Percentiles rank a stretch among this genome's conserved stretches.
These are phyloP conservation scores for Termitomyces sp. DNA, from an alignment of 1,284 basidiomycete genomes.

Conservation along the genomic window DNA sequence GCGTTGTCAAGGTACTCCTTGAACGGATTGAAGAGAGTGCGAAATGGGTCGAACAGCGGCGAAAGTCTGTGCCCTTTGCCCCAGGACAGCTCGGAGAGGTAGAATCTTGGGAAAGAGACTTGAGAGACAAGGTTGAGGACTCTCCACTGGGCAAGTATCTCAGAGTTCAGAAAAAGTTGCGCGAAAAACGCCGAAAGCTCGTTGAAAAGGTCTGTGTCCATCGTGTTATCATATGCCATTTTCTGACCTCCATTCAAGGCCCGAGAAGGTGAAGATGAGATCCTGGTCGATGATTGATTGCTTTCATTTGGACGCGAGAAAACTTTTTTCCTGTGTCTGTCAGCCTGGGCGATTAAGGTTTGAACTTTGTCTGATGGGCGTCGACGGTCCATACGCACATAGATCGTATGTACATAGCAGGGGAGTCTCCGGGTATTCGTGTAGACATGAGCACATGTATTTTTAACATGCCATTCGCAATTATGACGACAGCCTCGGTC, in stretches of 20 bases:
- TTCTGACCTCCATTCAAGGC: slow-evolving; percentile 41
- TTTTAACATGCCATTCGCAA: neutral
- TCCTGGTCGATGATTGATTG: slow-evolving; percentile 44
- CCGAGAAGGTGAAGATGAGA: slow-evolving; percentile 61
- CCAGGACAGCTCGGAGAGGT: slow-evolving; percentile 70
- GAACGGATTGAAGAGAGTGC: slow-evolving; percentile 83
- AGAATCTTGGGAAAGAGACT: slow-evolving; percentile 62
- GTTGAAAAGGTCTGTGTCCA: slow-evolving; percentile 62
- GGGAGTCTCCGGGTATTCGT: neutral
- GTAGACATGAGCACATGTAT: neutral
- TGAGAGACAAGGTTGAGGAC: slow-evolving; percentile 61
- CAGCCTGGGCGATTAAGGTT: neutral
- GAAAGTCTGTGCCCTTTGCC: slow-evolving; percentile 67
- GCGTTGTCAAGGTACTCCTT: slow-evolving; percentile 65
- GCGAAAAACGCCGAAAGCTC: slow-evolving; percentile 70
- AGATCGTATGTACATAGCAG: neutral
- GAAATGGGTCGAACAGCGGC: slow-evolving; percentile 69
- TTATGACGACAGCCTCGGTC: slow-evolving; percentile 1
- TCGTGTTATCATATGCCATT: slow-evolving; percentile 4
- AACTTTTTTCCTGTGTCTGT: neutral
- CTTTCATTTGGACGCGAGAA: neutral
- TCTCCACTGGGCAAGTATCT: slow-evolving; percentile 79
- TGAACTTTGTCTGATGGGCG: slow-evolving; percentile 8
- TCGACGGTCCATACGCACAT: neutral
- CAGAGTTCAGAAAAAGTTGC: slow-evolving; percentile 74